These are phyloP conservation scores for Trametes polyzona DNA, from an alignment of 1,284 basidiomycete genomes.

Conservation along the genomic window DNA sequence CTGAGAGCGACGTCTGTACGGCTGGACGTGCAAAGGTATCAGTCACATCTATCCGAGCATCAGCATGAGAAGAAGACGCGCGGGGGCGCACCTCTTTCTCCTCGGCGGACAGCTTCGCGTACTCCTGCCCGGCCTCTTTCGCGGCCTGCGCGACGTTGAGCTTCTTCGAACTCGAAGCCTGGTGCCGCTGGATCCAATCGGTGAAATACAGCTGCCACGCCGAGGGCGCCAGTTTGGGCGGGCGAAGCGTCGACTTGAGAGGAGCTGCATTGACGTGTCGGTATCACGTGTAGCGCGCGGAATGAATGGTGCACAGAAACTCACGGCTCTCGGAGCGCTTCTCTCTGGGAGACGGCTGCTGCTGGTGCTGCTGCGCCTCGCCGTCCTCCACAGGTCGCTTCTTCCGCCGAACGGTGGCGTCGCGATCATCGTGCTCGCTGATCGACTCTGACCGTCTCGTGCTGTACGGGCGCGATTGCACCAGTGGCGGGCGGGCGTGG, in stretches of 20 bases:
- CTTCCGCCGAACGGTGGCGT: slow-evolving; percentile 71
- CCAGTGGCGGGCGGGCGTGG: slow-evolving; percentile 44
- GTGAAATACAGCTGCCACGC: slow-evolving; percentile 98
- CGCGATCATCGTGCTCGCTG: slow-evolving; percentile 62
- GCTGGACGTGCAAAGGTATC: slow-evolving; percentile 48
- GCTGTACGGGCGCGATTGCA: slow-evolving; percentile 58
- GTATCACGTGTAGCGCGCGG: slow-evolving; percentile 22
- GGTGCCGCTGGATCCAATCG: slow-evolving; percentile 92
- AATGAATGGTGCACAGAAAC: slow-evolving; percentile 23
- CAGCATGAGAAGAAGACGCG: slow-evolving; percentile 33
- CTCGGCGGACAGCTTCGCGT: slow-evolving; percentile 76
- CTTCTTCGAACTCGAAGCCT: slow-evolving; percentile 77
- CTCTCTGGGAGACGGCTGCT: no score
- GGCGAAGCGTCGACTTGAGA: slow-evolving; percentile 73
- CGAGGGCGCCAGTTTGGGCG: slow-evolving; percentile 91
- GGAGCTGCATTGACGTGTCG: slow-evolving; percentile 45
- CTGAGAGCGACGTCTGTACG: slow-evolving; percentile 82
- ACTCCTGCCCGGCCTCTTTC: slow-evolving; percentile 92
- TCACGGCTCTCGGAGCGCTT: slow-evolving; percentile 36
- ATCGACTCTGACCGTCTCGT: slow-evolving; percentile 64
- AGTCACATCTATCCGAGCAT: slow-evolving; percentile 32
- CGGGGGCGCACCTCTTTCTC: slow-evolving; percentile 74
- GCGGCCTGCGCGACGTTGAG: slow-evolving; percentile 96
- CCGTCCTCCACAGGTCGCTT: slow-evolving; percentile 51
- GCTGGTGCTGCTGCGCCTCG: slow-evolving; percentile 44